phyloP scores from a whole-genome alignment of 2,329 filamentous ascomycete species.

The Geoglossum cookeanum region DNA sequence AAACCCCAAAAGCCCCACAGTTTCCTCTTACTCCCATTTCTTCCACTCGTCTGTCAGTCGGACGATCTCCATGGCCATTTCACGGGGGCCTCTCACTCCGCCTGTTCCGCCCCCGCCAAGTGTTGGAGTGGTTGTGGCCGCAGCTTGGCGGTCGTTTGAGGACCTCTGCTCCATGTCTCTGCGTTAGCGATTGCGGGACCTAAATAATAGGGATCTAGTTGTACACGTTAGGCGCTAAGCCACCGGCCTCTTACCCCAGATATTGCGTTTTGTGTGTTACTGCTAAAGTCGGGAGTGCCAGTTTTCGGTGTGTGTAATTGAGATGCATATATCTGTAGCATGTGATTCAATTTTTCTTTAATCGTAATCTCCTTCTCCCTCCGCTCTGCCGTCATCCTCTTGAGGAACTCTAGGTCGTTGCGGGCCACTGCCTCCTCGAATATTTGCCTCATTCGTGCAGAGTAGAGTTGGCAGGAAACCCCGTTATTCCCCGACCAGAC shows the following conservation, averaged over 20 bases:
- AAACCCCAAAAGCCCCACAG: no score
- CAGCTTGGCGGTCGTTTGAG: not conserved
- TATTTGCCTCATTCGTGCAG: constrained; percentile 40
- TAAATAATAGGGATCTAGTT: no score
- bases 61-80: not conserved
- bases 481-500: constrained; percentile 28
- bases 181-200: no score
- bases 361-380: not conserved
- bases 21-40: not conserved
- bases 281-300: not conserved
- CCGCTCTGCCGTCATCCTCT: not conserved
- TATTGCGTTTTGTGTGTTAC: not conserved
- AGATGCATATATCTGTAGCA: not conserved
- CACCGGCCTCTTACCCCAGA: no score
- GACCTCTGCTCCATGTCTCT: no score
- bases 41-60: not conserved
- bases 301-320: not conserved
- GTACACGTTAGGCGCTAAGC: no score
- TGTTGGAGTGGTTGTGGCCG: not conserved
- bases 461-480: constrained; percentile 59
- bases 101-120: not conserved
- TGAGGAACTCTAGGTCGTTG: not conserved
- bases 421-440: not conserved
- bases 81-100: not conserved
- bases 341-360: not conserved